Conservation (phyloP, 768 basidiomycete species). For the Pleurotus sapidus region DNA sequence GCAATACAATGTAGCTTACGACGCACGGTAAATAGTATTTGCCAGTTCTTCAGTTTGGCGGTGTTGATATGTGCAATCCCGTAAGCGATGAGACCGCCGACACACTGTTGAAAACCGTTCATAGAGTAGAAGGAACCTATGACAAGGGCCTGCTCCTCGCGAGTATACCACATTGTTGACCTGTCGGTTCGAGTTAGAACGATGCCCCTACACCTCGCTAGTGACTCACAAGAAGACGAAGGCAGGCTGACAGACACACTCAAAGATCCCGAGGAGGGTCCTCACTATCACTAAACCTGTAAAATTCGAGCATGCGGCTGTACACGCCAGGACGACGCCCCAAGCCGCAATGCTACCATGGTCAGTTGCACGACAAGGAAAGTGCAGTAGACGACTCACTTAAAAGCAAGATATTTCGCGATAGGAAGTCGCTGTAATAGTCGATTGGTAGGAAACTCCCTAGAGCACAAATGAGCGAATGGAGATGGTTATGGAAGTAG, state of each 20-base stretch:
- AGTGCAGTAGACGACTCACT: slow-evolving; percentile 22
- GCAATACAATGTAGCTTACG: background rate
- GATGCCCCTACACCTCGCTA: background rate
- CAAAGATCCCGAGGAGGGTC: slow-evolving; percentile 45
- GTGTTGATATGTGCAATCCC: slow-evolving; percentile 43
- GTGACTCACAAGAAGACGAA: slow-evolving; percentile 25
- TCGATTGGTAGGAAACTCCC: slow-evolving; percentile 48
- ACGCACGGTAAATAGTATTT: slow-evolving; percentile 39
- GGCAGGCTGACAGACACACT: slow-evolving; percentile 45
- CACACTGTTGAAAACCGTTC: slow-evolving; percentile 47
- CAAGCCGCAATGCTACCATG: slow-evolving; percentile 30
- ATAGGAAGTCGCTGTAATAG: slow-evolving; percentile 47
- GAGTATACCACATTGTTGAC: slow-evolving; percentile 51
- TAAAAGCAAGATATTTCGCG: slow-evolving; percentile 45
- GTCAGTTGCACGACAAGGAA: background rate
- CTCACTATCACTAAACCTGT: slow-evolving; percentile 41
- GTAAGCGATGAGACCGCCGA: slow-evolving; percentile 47
- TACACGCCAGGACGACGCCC: slow-evolving; percentile 47
- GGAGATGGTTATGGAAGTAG: background rate
- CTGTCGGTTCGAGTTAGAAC: slow-evolving; percentile 13
- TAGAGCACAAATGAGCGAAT: slow-evolving; percentile 24
- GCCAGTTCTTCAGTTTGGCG: slow-evolving; percentile 46
- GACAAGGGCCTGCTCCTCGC: slow-evolving; percentile 46
- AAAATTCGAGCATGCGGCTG: slow-evolving; percentile 45
- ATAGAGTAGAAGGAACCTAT: slow-evolving; percentile 44